Percentiles rank a stretch among this genome's conserved stretches.
These are phyloP conservation scores for Trametes maxima DNA, from an alignment of 768 basidiomycete genomes.

Conservation along the genomic window DNA sequence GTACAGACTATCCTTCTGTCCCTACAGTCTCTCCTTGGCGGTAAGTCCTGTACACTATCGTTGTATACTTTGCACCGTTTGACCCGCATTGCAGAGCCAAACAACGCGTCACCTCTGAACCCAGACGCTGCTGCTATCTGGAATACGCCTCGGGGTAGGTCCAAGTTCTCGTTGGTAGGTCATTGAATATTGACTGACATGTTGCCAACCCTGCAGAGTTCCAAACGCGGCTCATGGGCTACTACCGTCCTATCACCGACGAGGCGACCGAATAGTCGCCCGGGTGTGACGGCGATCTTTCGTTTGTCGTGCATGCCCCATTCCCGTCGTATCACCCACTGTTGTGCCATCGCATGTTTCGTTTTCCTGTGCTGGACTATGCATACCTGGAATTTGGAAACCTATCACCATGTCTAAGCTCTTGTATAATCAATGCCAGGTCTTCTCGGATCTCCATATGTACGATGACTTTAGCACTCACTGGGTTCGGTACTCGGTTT, in stretches of 20 bases:
- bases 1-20: slow-evolving; percentile 90
- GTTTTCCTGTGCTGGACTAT: slow-evolving; percentile 20
- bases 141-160: slow-evolving; percentile 64
- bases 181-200: not conserved
- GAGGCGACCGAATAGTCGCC: slow-evolving; percentile 32
- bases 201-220: slow-evolving; percentile 49
- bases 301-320: slow-evolving; percentile 1
- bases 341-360: slow-evolving; percentile 24
- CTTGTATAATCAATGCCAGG: slow-evolving; percentile 13
- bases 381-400: slow-evolving; percentile 20
- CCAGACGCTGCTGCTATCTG: slow-evolving; percentile 84
- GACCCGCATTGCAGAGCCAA: slow-evolving; percentile 63
- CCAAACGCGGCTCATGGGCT: slow-evolving; percentile 69
- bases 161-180: slow-evolving; percentile 21
- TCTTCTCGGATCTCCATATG: not conserved
- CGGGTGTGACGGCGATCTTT: not conserved
- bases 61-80: not conserved
- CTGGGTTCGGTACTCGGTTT: not conserved
- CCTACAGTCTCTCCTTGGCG: slow-evolving; percentile 84
- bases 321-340: slow-evolving; percentile 17
- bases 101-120: slow-evolving; percentile 91
- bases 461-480: not conserved
- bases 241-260: slow-evolving; percentile 60
- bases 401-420: slow-evolving; percentile 10
- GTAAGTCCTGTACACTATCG: slow-evolving; percentile 41